Evolutionary conservation across 129 eudicot genomes (phyloP).

Genomic region (Saussurea involucrata): DNA sequence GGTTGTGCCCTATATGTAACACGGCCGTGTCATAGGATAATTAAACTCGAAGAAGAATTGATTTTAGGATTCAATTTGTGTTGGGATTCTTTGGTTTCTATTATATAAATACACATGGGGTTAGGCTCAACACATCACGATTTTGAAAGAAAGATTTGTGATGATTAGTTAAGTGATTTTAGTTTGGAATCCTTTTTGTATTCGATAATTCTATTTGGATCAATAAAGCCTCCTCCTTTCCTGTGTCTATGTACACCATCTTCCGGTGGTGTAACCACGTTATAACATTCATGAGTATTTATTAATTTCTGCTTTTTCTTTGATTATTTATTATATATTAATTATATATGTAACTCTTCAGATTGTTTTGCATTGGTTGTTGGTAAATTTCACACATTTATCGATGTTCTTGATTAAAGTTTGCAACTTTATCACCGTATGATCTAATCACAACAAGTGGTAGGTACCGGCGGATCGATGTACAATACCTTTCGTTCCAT

Average conservation of each 20-base stretch:
- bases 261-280: no score
- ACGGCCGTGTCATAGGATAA: no score
- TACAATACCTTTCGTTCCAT: no score
- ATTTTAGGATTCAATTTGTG: background rate
- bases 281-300: background rate
- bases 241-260: background rate
- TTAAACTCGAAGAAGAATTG: no score
- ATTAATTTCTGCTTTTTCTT: no score
- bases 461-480: no score
- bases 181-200: background rate
- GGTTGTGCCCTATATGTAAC: no score
- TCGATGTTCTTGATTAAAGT: background rate
- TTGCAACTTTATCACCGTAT: background rate
- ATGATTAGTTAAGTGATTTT: background rate
- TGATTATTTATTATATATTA: background rate
- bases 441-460: no score
- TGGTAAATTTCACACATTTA: no score
- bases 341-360: no score
- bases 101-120: background rate
- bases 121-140: background rate
- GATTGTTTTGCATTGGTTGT: no score
- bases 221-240: background rate
- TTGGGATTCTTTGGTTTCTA: background rate
- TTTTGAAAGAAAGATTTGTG: background rate
- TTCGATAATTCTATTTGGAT: background rate